Conservation (phyloP, 2,329 filamentous ascomycete genomes). For the Pleurostoma richardsiae region DNA sequence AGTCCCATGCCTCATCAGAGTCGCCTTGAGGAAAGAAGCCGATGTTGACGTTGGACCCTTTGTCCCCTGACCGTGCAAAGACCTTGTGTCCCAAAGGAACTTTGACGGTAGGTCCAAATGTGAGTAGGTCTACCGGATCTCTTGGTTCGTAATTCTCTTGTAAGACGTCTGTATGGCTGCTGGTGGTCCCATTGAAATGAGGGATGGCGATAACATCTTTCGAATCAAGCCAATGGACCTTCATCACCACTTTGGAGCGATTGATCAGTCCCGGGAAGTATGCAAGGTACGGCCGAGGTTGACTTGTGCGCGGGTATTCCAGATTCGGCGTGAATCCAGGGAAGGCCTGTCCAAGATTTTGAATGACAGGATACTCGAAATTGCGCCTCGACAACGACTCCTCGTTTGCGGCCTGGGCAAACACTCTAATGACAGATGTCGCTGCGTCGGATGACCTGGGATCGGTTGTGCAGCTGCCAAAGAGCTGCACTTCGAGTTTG, state of each 20-base stretch:
- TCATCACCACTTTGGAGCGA: background rate
- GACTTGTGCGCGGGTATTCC: no score
- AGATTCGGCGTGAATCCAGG: background rate
- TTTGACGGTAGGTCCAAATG: background rate
- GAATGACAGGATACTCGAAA: background rate
- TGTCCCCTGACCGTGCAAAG: background rate
- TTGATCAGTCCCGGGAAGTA: background rate
- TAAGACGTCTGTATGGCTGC: background rate
- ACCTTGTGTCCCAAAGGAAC: background rate
- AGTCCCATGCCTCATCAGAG: slow-evolving; percentile 9
- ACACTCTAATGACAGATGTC: background rate
- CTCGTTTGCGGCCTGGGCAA: background rate
- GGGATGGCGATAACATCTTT: background rate
- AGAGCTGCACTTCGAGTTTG: background rate
- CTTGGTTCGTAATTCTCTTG: background rate
- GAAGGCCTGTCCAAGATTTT: background rate
- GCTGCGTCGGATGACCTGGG: background rate
- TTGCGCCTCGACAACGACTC: background rate
- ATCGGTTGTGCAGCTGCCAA: background rate
- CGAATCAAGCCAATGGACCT: background rate
- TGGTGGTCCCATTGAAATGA: background rate
- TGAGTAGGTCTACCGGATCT: background rate
- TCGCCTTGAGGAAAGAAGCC: slow-evolving; percentile 1
- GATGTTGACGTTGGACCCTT: slow-evolving; percentile 3
- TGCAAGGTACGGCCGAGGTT: background rate